A percentile compares a stretch with the other conserved stretches of the same genome.
Conservation (phyloP, 1,284 basidiomycete genomes). For the Ceratobasidium sp. region DNA sequence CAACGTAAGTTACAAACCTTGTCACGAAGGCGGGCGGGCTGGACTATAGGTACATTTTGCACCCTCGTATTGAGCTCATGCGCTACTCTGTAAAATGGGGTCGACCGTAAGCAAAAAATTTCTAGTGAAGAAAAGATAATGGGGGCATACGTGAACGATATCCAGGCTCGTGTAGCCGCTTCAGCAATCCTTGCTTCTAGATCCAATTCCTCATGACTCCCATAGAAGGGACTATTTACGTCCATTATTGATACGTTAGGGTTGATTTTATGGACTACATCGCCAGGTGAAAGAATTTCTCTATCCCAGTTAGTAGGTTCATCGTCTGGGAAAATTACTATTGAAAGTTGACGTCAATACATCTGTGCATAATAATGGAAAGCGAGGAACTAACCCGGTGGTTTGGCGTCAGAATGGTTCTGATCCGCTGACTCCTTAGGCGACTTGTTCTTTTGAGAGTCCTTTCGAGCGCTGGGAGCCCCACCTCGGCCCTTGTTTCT, state of each 20-base stretch:
- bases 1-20: neutral
- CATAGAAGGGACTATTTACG: constrained; percentile 5
- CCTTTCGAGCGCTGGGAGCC: neutral
- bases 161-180: constrained; percentile 32
- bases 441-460: neutral
- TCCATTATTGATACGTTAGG: neutral
- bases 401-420: neutral
- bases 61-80: constrained; percentile 21
- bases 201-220: neutral
- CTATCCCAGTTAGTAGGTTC: constrained; percentile 21
- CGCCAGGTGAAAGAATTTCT: constrained; percentile 27
- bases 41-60: constrained; percentile 11
- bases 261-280: constrained; percentile 17
- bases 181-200: constrained; percentile 19
- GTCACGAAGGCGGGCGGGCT: constrained; percentile 17
- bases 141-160: constrained; percentile 17
- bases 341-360: neutral
- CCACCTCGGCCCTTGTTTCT: neutral
- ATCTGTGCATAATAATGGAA: neutral
- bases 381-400: neutral
- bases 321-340: constrained; percentile 22
- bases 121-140: neutral
- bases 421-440: neutral
- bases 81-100: constrained; percentile 7
- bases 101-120: neutral